Conservation (phyloP, 768 basidiomycete species). For the Leccinellum albellum region DNA sequence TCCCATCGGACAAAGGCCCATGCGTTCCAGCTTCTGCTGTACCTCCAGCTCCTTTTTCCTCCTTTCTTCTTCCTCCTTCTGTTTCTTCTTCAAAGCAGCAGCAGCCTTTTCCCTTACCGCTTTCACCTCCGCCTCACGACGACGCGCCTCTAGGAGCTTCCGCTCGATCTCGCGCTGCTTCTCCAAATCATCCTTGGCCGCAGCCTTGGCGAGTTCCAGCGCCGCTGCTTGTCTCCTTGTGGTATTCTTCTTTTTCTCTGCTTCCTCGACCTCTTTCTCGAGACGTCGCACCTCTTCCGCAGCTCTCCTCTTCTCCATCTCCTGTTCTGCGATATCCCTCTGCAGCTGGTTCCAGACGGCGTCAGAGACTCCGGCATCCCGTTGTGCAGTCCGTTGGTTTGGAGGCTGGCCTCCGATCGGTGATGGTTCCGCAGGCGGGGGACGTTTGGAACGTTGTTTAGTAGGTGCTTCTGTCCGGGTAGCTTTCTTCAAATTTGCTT, state of each 20-base stretch:
- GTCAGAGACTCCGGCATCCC: conserved; percentile 55
- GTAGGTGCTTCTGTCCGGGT: neutral
- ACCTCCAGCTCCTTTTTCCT: conserved; percentile 24
- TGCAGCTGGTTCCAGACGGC: conserved; percentile 51
- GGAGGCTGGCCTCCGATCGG: conserved; percentile 2
- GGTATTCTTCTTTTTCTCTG: conserved; percentile 7
- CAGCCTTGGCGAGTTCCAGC: conserved; percentile 16
- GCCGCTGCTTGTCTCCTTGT: conserved; percentile 10
- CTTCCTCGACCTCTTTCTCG: conserved; percentile 15
- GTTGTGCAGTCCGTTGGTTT: conserved; percentile 15
- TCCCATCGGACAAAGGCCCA: conserved; percentile 50
- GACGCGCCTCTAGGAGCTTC: conserved; percentile 26
- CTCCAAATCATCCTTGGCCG: conserved; percentile 18
- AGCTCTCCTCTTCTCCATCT: conserved; percentile 16
- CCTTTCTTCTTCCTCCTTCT: conserved; percentile 12
- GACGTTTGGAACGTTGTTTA: neutral
- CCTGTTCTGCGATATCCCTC: conserved; percentile 28
- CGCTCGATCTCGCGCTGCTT: conserved; percentile 26
- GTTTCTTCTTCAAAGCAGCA: neutral
- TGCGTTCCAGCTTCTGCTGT: conserved; percentile 41
- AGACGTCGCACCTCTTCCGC: conserved; percentile 20
- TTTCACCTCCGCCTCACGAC: conserved; percentile 19
- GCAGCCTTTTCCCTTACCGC: neutral
- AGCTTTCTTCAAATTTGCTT: neutral
- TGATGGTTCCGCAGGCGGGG: neutral